Evolutionary conservation across 169 alveolate genomes (phyloP).

Genomic region (Plasmodium yoelii): DNA sequence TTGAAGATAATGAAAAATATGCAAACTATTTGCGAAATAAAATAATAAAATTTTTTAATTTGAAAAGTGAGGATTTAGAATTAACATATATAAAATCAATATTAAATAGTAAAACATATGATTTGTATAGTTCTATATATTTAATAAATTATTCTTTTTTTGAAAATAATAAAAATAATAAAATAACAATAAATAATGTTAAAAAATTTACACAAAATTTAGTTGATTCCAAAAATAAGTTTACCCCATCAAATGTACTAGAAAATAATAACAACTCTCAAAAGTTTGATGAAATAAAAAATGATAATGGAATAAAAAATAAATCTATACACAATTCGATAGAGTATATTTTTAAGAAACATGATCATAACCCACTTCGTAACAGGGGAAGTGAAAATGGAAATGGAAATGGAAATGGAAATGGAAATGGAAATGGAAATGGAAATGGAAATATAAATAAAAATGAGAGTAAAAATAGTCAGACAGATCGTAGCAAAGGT

Average conservation of each 20-base stretch:
- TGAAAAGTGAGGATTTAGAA: constrained; percentile 61
- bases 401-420: no score
- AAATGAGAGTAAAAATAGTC: no score
- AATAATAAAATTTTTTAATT: constrained; percentile 55
- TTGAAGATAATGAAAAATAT: constrained; percentile 6
- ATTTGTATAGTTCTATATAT: constrained; percentile 38
- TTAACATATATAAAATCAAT: constrained; percentile 41
- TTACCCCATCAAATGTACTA: neutral
- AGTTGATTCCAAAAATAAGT: constrained; percentile 26
- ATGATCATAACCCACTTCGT: no score
- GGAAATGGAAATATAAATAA: no score
- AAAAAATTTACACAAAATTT: constrained; percentile 56
- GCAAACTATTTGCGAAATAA: constrained; percentile 47
- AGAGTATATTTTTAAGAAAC: no score
- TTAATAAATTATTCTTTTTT: constrained; percentile 47
- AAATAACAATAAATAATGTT: constrained; percentile 15
- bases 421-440: no score
- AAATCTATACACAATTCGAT: no score
- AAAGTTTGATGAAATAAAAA: neutral
- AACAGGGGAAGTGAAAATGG: no score
- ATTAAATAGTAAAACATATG: constrained; percentile 35
- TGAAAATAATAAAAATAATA: constrained; percentile 35
- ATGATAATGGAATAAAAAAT: no score
- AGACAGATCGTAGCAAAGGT: no score
- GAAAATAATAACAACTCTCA: neutral